Percentiles rank a stretch among this genome's conserved stretches.
Conservation (phyloP, 257 asterid genomes). For the Primulina tabacum region DNA sequence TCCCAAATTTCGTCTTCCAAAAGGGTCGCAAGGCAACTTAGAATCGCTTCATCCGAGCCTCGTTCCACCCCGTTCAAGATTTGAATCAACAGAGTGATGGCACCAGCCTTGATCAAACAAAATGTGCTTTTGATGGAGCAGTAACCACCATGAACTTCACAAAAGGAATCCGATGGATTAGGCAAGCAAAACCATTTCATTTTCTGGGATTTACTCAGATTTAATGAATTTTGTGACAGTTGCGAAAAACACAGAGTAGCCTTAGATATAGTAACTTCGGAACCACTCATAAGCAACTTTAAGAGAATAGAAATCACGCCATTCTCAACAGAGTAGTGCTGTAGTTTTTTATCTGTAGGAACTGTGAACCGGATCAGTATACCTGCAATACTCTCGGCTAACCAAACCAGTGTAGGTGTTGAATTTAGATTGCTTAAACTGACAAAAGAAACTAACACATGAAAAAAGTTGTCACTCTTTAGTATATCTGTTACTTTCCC, state of each 20-base stretch:
- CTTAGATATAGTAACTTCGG: slow-evolving; percentile 45
- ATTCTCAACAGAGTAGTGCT: slow-evolving; percentile 55
- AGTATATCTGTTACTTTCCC: slow-evolving; percentile 54
- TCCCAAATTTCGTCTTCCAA: slow-evolving; percentile 69
- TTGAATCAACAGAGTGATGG: slow-evolving; percentile 41
- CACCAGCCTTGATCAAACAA: slow-evolving; percentile 67
- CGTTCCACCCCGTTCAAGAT: slow-evolving; percentile 48
- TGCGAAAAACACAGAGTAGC: slow-evolving; percentile 70
- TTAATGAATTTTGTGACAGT: slow-evolving; percentile 54
- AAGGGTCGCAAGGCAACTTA: slow-evolving; percentile 58
- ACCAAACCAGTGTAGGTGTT: slow-evolving; percentile 24
- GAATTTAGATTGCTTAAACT: slow-evolving; percentile 23
- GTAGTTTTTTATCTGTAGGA: slow-evolving; percentile 56
- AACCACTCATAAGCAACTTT: slow-evolving; percentile 45
- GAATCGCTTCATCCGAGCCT: slow-evolving; percentile 65
- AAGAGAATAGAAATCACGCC: slow-evolving; percentile 55
- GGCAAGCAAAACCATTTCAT: slow-evolving; percentile 66
- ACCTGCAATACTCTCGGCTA: slow-evolving; percentile 56
- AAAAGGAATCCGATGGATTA: slow-evolving; percentile 36
- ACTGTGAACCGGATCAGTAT: slow-evolving; percentile 60
- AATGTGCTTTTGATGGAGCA: slow-evolving; percentile 60
- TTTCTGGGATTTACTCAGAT: slow-evolving; percentile 46
- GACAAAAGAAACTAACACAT: slow-evolving; percentile 37
- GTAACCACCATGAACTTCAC: slow-evolving; percentile 56
- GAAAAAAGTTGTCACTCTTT: slow-evolving; percentile 45